Percentiles rank a stretch among this genome's conserved stretches.
phyloP scores from a whole-genome alignment of 2,329 filamentous ascomycete genomes.

The Botrytis elliptica region DNA sequence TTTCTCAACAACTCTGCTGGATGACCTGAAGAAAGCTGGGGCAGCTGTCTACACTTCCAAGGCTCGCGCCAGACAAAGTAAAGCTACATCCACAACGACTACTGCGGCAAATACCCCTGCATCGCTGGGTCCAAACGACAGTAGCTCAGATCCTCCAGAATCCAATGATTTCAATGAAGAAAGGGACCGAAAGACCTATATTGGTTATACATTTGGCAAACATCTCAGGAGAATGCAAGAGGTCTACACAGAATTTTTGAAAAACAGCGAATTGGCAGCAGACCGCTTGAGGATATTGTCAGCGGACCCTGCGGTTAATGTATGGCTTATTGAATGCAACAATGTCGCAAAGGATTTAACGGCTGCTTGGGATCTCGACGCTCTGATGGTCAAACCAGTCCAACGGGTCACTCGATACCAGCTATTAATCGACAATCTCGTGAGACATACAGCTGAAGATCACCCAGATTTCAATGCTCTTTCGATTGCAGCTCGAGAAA shows the following conservation, averaged over 20 bases:
- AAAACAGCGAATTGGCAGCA: constrained; percentile 61
- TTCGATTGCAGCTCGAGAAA: constrained; percentile 48
- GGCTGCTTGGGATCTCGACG: constrained; percentile 90
- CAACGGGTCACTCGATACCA: constrained; percentile 94
- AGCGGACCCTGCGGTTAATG: constrained; percentile 62
- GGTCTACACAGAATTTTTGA: constrained; percentile 61
- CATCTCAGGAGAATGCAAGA: constrained; percentile 61
- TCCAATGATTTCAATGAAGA: constrained; percentile 36
- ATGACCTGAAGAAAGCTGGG: constrained; percentile 76
- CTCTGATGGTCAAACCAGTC: constrained; percentile 94
- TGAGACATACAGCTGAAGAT: constrained; percentile 74
- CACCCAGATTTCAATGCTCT: constrained; percentile 79
- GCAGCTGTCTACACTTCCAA: constrained; percentile 70
- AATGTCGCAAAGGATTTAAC: constrained; percentile 90
- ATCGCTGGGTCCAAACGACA: constrained; percentile 29
- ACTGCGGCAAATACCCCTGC: constrained; percentile 20
- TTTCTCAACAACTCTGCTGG: constrained; percentile 79
- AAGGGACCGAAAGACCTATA: constrained; percentile 37
- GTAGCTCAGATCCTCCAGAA: constrained; percentile 32
- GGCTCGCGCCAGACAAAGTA: constrained; percentile 44
- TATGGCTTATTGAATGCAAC: constrained; percentile 93
- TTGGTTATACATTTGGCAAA: constrained; percentile 37
- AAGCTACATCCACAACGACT: constrained; percentile 19
- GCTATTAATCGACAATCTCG: constrained; percentile 75
- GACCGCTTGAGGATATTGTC: constrained; percentile 63